phyloP scores from a whole-genome alignment of 345 rosid species.

The Brassica carinata region DNA sequence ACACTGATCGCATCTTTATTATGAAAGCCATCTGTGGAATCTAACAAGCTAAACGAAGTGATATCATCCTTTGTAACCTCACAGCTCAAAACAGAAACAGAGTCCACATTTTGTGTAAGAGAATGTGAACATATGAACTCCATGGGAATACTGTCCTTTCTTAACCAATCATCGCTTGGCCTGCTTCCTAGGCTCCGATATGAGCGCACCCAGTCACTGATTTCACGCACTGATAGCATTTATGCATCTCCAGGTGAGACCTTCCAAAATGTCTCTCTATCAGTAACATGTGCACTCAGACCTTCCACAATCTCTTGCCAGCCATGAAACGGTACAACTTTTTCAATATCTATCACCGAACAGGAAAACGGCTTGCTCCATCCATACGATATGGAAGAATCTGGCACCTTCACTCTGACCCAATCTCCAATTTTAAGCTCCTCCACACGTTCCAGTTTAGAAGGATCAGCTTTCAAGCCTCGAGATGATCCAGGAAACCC shows the following conservation, averaged over 20 bases:
- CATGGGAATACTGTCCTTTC: slow-evolving; percentile 42
- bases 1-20: slow-evolving; percentile 69
- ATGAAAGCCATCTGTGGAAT: slow-evolving; percentile 67
- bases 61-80: slow-evolving; percentile 63
- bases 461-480: slow-evolving; percentile 99
- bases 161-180: slow-evolving; percentile 49
- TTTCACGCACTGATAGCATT: slow-evolving; percentile 89
- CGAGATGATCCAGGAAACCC: slow-evolving; percentile 99
- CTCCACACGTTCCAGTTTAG: slow-evolving; percentile 98
- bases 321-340: slow-evolving; percentile 80
- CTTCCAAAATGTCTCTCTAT: slow-evolving; percentile 77
- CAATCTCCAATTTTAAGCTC: slow-evolving; percentile 96
- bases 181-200: slow-evolving; percentile 64
- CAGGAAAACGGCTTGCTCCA: slow-evolving; percentile 92
- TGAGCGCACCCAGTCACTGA: slow-evolving; percentile 48
- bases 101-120: slow-evolving; percentile 42
- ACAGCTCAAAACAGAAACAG: slow-evolving; percentile 73
- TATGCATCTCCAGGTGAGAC: slow-evolving; percentile 98
- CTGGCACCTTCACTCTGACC: slow-evolving; percentile 92
- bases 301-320: slow-evolving; percentile 90
- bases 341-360: slow-evolving; percentile 90
- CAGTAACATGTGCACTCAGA: slow-evolving; percentile 82
- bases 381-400: slow-evolving; percentile 90
- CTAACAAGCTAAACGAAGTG: slow-evolving; percentile 48
- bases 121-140: not conserved